Evolutionary conservation across 2,329 filamentous ascomycete genomes (phyloP).

Genomic region (Cladosporium colombiae): DNA sequence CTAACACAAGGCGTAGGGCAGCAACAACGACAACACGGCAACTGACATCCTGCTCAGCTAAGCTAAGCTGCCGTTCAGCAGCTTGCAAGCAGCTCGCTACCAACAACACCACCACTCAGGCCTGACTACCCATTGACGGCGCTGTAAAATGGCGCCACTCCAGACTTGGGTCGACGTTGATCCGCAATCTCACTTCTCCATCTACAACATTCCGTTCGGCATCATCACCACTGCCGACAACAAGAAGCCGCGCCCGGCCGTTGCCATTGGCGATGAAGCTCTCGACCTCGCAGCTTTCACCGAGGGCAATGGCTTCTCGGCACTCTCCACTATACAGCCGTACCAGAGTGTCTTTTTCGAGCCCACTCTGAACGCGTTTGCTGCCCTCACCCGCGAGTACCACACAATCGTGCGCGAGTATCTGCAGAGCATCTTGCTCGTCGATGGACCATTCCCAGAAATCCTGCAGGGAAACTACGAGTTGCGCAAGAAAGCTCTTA

Average conservation of each 20-base stretch:
- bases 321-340: conserved; percentile 57
- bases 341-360: conserved; percentile 64
- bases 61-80: conserved; percentile 5
- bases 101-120: not conserved
- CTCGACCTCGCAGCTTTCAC: conserved; percentile 68
- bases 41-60: not conserved
- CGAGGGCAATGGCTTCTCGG: conserved; percentile 59
- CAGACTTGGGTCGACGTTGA: conserved; percentile 63
- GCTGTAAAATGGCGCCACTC: conserved; percentile 35
- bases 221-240: conserved; percentile 68
- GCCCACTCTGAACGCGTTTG: conserved; percentile 71
- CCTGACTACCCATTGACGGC: conserved; percentile 11
- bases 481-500: conserved; percentile 59
- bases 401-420: conserved; percentile 69
- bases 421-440: conserved; percentile 66
- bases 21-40: not conserved
- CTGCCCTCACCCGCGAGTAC: conserved; percentile 66
- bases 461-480: conserved; percentile 63
- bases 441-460: conserved; percentile 59
- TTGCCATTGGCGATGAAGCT: conserved; percentile 72
- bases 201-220: conserved; percentile 81
- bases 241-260: conserved; percentile 61
- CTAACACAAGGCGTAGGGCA: not conserved
- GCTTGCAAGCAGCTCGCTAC: not conserved
- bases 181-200: conserved; percentile 66